Conservation (phyloP, 208 protist genomes). For the Vickermania spadyakhi region DNA sequence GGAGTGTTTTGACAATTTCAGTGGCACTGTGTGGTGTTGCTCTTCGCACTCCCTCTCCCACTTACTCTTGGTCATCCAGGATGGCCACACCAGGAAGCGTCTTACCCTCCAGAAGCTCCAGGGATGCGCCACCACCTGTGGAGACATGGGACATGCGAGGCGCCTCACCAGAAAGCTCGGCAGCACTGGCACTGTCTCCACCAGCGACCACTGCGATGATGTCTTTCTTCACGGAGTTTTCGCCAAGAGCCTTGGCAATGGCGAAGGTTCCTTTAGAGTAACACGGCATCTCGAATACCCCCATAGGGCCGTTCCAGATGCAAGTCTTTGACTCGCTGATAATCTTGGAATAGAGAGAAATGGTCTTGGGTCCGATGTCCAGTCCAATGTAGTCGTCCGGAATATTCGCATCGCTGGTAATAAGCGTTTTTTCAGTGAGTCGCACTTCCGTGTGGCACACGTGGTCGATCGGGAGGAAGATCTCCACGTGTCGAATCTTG, state of each 20-base stretch:
- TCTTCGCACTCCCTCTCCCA: no score
- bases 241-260: slow-evolving; percentile 73
- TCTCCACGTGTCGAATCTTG: slow-evolving; percentile 91
- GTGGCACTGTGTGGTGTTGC: no score
- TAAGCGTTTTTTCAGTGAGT: not conserved
- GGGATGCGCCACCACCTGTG: slow-evolving; percentile 97
- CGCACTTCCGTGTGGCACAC: slow-evolving; percentile 81
- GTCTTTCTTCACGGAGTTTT: slow-evolving; percentile 48
- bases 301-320: slow-evolving; percentile 97
- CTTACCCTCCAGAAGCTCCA: slow-evolving; percentile 98
- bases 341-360: slow-evolving; percentile 63
- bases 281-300: slow-evolving; percentile 97
- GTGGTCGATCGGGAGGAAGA: slow-evolving; percentile 97
- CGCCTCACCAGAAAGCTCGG: slow-evolving; percentile 66
- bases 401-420: slow-evolving; percentile 29
- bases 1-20: no score
- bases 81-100: slow-evolving; percentile 83
- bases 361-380: slow-evolving; percentile 94
- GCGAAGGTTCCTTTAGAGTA: slow-evolving; percentile 92
- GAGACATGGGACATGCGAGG: slow-evolving; percentile 93
- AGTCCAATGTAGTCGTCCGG: slow-evolving; percentile 91
- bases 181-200: slow-evolving; percentile 93
- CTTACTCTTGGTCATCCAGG: slow-evolving; percentile 61
- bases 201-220: slow-evolving; percentile 81
- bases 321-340: slow-evolving; percentile 86